A percentile compares a stretch with the other conserved stretches of the same genome.
Evolutionary conservation across 2,329 filamentous ascomycete genomes (phyloP).

Genomic region (Alternaria panax): DNA sequence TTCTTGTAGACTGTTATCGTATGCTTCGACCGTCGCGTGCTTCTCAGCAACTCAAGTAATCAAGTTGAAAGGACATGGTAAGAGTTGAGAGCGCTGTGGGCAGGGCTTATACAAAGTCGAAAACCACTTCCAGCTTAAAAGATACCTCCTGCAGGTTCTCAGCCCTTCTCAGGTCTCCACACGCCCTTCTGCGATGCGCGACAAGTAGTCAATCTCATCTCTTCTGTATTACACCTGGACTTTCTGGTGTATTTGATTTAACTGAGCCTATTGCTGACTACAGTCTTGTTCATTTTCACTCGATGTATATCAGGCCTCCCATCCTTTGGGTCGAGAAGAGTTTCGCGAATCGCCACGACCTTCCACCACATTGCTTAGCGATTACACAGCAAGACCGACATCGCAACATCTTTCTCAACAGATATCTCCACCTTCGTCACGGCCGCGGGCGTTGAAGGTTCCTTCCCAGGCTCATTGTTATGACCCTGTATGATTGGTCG

Average conservation of each 20-base stretch:
- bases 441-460: neutral
- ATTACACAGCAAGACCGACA: neutral
- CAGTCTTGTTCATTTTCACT: neutral
- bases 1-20: slow-evolving; percentile 44
- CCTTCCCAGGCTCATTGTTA: neutral
- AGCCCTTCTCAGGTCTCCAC: neutral
- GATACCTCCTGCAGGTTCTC: neutral
- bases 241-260: too few species aligned
- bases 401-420: neutral
- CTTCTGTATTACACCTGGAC: neutral
- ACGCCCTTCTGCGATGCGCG: neutral
- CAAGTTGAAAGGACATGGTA: neutral
- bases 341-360: neutral
- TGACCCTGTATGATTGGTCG: slow-evolving; percentile 19
- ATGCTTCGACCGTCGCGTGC: slow-evolving; percentile 36
- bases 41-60: neutral
- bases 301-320: neutral
- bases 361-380: neutral
- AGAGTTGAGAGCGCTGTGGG: neutral
- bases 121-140: neutral
- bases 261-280: neutral
- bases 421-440: neutral
- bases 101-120: neutral
- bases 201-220: neutral
- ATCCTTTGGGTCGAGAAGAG: neutral